Base-by-base conservation (phyloP, 176 grass and related monocot species). In the Areca catechu region DNA sequence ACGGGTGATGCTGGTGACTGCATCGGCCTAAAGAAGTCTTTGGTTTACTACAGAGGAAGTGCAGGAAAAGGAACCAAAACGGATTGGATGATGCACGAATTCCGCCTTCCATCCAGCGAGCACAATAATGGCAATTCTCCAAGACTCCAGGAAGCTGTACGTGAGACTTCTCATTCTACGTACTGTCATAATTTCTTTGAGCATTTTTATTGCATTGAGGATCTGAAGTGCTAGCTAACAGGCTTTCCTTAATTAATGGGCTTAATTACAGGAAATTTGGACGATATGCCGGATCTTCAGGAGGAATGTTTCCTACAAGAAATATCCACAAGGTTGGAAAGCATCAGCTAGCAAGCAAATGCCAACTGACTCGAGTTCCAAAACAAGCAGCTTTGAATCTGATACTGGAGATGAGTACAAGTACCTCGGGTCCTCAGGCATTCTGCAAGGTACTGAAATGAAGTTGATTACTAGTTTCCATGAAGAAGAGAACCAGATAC, bases 21-120 rank as follows among this genome's bases (percentile, higher is more conserved):
- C 74, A 80, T 95, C 24, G 90, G 90, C 24, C 68, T 95, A 20
- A 95, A 95, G 76, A 95, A 95, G 54, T 95, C 90, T 5, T 80
- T 95, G 57, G 90, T 95, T 27, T 95, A 89, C 57, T 89, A 95
- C 53, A 72, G 73, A 53, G 90, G 90, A 53, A 80, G 73, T 34
- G 79, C 85, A 56, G 90, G 90, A 23, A 95, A 95, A 17, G 90
- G 85, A 48, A 86, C 70, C 48, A 95, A 95, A 30, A 95, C 90
- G 0, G 90, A 95, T 22, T 95, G 90, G 90, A 95, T 95, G 90
- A 95, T 95, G 90, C 85, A 95, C 24, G 90, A 95, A 51, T 95
- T 89, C 77, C 90, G 90, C 20, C 85, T 89, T 16, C 90, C 85
- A 0, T 53, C 43, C 20, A 29, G 19, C 53, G 0, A 0, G 24